A percentile compares a stretch with the other conserved stretches of the same genome.
phyloP scores from a whole-genome alignment of 345 rosid genomes.

The Eucalyptus guilfoylei region DNA sequence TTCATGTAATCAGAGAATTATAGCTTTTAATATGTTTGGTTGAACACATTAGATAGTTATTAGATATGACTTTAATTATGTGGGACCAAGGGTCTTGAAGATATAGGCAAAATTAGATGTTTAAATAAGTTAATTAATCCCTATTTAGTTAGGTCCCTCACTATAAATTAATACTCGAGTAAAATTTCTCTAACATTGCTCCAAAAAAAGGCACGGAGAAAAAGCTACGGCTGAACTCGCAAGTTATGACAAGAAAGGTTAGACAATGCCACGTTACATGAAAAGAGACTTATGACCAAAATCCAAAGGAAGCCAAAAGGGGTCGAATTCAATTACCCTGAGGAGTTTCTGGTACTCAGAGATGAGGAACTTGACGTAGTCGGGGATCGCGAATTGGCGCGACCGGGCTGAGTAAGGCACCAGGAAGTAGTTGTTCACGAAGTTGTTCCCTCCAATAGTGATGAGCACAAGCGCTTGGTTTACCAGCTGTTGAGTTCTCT shows the following conservation, averaged over 20 bases:
- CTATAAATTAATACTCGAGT: neutral
- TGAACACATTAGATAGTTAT: neutral
- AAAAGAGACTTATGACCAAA: neutral
- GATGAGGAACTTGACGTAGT: slow-evolving; percentile 57
- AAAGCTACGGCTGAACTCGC: neutral
- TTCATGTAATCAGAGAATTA: neutral
- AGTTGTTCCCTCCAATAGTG: slow-evolving; percentile 88
- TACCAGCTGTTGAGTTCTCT: slow-evolving; percentile 39
- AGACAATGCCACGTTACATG: neutral
- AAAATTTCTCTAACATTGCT: neutral
- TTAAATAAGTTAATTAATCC: neutral
- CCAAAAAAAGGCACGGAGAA: neutral
- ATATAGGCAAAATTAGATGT: neutral
- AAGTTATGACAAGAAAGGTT: neutral
- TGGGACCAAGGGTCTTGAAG: neutral
- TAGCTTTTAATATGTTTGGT: neutral
- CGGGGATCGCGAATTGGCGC: slow-evolving; percentile 54
- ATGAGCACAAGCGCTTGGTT: slow-evolving; percentile 60
- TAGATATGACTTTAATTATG: neutral
- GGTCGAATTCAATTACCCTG: slow-evolving; percentile 10
- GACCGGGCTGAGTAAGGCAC: slow-evolving; percentile 84
- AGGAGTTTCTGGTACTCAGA: slow-evolving; percentile 71
- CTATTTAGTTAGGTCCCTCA: neutral
- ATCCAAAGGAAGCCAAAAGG: neutral
- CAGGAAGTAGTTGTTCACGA: slow-evolving; percentile 83